Base-by-base conservation (phyloP, 2,329 filamentous ascomycete species). In the Talaromyces funiculosus region DNA sequence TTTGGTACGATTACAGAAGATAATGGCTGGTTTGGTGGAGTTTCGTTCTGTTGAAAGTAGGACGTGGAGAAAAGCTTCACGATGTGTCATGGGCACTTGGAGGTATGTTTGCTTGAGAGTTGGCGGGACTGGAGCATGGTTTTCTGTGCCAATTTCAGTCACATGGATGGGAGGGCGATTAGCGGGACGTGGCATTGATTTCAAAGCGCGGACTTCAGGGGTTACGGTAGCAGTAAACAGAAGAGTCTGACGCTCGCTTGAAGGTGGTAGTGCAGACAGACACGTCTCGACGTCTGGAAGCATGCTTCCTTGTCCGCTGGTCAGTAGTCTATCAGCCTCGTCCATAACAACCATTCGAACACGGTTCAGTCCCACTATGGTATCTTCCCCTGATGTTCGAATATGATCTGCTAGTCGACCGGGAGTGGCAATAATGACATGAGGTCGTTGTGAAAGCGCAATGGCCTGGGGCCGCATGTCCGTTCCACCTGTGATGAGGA, bases 161-260 rank as follows among this genome's bases (percentile, higher is more conserved):
- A 97, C 84, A 74, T 93, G 96, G 38, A 96, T 86, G 1, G 90
- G 88, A 56, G 85, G 86, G 63, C 90, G 88, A 57, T 85, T 86
- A 1, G 85, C 81, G 45, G 86, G 82, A 40, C 84, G 80, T 8
- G 90, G 87, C 78, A 90, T 84, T 61, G 89, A 84, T 74, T 96
- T 94, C 62, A 97, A 78, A 2, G 90, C 90, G 54, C 90, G 86
- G 3, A 99, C 92, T 78, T 97, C 93, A 2, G 90, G 86, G 0
- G 94, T 97, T 45, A 99, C 87, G 1, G 94, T 99, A 16, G 94
- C 94, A 8, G 94, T 99, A 78, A 99, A 99, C 2, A 99, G 84
- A 16, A 96, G 84, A 0, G 93, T 99, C 74, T 99, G 92, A n/a
- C 94, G 85, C 69, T 90, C 81, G 1, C 83, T 77, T 4, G 90